These are phyloP conservation scores for Chondrostereum purpureum DNA, from an alignment of 1,284 basidiomycete genomes.

Conservation along the genomic window DNA sequence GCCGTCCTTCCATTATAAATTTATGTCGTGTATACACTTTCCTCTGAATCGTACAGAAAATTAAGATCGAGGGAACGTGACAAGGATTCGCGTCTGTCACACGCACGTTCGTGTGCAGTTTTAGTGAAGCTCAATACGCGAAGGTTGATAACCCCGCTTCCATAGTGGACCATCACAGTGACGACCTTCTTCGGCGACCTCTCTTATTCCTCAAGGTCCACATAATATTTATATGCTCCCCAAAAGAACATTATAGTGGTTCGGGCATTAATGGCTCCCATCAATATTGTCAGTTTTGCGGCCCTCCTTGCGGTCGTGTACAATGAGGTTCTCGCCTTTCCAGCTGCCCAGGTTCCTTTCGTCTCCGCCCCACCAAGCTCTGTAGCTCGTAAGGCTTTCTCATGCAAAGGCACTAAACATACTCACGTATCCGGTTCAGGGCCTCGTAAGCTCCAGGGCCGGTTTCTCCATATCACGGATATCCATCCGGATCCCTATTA, in stretches of 20 bases:
- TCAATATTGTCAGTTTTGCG: slow-evolving; percentile 13
- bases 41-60: too few relatives aligned
- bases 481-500: slow-evolving; percentile 76
- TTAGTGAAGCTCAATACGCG: not conserved
- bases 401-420: too few relatives aligned
- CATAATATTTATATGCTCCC: too few relatives aligned
- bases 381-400: too few relatives aligned
- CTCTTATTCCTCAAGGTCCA: too few relatives aligned
- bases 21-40: too few relatives aligned
- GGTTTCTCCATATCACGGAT: slow-evolving; percentile 76
- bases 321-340: not conserved
- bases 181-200: not conserved
- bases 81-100: not conserved
- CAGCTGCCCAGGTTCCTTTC: not conserved
- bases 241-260: not conserved
- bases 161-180: too few relatives aligned
- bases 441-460: slow-evolving; percentile 54
- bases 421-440: slow-evolving; percentile 22
- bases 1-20: too few relatives aligned
- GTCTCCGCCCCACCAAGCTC: too few relatives aligned
- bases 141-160: not conserved
- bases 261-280: not conserved
- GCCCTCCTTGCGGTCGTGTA: slow-evolving; percentile 12
- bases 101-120: slow-evolving; percentile 1
- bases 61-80: too few relatives aligned